These are phyloP conservation scores for Tuctoria greenei DNA, from an alignment of 176 grass and related monocot species.

Conservation along the genomic window DNA sequence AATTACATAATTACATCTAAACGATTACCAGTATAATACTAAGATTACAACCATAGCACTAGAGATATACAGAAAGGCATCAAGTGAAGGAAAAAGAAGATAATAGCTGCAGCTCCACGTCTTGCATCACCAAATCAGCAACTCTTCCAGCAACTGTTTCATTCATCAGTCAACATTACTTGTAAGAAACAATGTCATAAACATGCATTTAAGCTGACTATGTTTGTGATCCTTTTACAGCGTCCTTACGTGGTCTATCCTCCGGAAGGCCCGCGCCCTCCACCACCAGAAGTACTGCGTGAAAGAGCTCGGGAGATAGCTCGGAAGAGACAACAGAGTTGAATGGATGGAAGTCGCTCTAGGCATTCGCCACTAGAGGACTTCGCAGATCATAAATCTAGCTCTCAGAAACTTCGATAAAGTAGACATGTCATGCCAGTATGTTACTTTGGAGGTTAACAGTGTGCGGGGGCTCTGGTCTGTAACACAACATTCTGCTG, in stretches of 20 bases:
- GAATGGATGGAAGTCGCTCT: neutral
- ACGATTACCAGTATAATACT: too few species aligned
- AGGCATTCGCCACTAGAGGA: too few species aligned
- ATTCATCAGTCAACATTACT: neutral
- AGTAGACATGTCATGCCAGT: neutral
- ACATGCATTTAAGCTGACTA: neutral
- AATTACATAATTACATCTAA: too few species aligned
- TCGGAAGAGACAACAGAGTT: conserved; percentile 54
- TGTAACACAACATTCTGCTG: neutral
- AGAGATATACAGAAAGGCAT: too few species aligned
- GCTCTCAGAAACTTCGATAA: neutral
- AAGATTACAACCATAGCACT: too few species aligned
- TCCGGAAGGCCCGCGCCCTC: conserved; percentile 72
- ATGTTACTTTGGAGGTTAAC: neutral
- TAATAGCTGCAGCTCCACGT: too few species aligned
- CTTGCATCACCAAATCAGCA: too few species aligned
- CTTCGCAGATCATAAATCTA: neutral
- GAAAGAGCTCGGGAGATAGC: conserved; percentile 81
- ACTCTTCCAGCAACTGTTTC: neutral
- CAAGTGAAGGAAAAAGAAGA: too few species aligned
- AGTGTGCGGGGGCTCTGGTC: neutral
- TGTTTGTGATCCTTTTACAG: conserved; percentile 38
- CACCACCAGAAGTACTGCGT: conserved; percentile 79
- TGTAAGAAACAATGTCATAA: neutral
- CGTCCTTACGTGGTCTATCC: conserved; percentile 88